Evolutionary conservation across 129 eudicot species (phyloP), one percentile per base, ranked within the genome.

Genomic region (Sambucus nigra): DNA sequence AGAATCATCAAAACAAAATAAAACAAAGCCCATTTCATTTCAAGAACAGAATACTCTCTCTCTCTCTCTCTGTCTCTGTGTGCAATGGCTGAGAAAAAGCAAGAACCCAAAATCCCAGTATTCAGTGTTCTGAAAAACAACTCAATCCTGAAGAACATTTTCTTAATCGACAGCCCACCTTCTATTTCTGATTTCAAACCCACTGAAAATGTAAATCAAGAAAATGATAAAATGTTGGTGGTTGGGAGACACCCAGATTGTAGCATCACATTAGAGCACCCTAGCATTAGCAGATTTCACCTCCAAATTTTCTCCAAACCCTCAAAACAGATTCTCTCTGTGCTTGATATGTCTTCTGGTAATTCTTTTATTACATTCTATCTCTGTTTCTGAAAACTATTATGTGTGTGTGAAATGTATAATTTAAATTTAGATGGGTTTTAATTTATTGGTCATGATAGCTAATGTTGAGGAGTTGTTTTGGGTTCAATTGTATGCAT

Each of bases 201-300:
- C n/a, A 25, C 17, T 47, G 65, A 23, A 42, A 42, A 13, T 42
- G 20, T 18, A 9, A 23, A 49, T 32, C 55, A 63, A 51, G 72
- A 79, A 39, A 51, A 46, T 18, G 94, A 82, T 47, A 79, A 82
- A 54, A 67, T 60, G 2, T 59, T 92, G 70, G 32, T 75, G 12
- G 80, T 82, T 24, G 99, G 99, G n/a, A 72, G 99, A 28, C 99
- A 92, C 44, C 96, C 96, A 0, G 71, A 82, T 68, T 86, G 99
- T 47, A 74, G 76, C 39, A 86, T 92, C 21, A 69, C 77, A 7
- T 51, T 92, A 53, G 99, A 80, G 56, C 99, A 92, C 70, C 99
- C 99, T 14, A 92, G 99, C 33, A 92, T 92, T 33, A 92, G 96
- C 53, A 60, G 99, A 68, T 80, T 82, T 41, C 99, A 92, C 59